Conservation (phyloP, 208 protist genomes). For the Leishmania arabica region DNA sequence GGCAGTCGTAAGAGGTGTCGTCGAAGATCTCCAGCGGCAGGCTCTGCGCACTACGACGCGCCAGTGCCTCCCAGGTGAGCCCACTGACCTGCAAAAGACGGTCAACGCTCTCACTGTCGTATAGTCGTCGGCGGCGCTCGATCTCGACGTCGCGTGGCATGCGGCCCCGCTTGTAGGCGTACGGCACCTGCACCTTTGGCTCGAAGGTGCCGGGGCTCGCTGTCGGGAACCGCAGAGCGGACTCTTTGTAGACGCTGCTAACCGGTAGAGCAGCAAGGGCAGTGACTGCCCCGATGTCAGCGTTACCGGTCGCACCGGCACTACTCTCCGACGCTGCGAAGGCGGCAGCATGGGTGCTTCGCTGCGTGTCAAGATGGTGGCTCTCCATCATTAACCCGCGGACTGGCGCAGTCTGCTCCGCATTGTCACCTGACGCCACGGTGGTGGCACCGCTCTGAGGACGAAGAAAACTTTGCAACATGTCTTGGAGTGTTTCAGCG, state of each 20-base stretch:
- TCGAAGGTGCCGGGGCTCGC: slow-evolving; percentile 85
- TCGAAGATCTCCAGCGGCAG: slow-evolving; percentile 95
- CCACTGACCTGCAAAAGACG: slow-evolving; percentile 81
- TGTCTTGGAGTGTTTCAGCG: slow-evolving; percentile 4
- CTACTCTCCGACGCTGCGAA: not conserved
- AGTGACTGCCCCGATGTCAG: not conserved
- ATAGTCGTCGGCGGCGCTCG: slow-evolving; percentile 93
- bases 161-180: slow-evolving; percentile 80
- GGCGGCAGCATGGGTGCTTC: not conserved
- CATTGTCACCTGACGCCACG: not conserved
- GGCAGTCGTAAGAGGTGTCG: slow-evolving; percentile 95
- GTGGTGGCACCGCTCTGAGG: slow-evolving; percentile 22
- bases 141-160: slow-evolving; percentile 96
- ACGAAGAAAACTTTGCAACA: slow-evolving; percentile 67
- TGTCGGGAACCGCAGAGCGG: slow-evolving; percentile 72
- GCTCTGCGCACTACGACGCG: slow-evolving; percentile 55
- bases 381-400: slow-evolving; percentile 8
- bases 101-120: slow-evolving; percentile 81
- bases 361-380: slow-evolving; percentile 10
- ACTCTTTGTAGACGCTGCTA: slow-evolving; percentile 88
- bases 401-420: not conserved
- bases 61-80: slow-evolving; percentile 66
- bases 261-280: slow-evolving; percentile 21
- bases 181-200: slow-evolving; percentile 97
- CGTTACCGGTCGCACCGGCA: not conserved